Evolutionary conservation across 2,329 filamentous ascomycete species (phyloP).

Genomic region (Cercospora sojina): DNA sequence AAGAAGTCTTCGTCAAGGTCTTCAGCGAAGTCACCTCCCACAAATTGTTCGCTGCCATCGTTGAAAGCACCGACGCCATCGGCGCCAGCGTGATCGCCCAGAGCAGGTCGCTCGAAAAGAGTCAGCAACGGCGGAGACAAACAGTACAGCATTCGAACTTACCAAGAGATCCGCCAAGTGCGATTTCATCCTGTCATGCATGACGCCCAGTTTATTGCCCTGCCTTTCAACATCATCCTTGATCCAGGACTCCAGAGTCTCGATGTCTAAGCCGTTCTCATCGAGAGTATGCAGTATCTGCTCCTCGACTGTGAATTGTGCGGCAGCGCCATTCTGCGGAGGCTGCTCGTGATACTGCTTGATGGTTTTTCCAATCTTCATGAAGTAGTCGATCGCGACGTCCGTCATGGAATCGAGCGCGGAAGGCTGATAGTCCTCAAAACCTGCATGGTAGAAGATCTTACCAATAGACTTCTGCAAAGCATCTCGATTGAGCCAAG

Average conservation of each 20-base stretch:
- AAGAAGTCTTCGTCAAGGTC: conserved; percentile 99
- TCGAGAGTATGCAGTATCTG: conserved; percentile 81
- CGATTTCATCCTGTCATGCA: conserved; percentile 92
- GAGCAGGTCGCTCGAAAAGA: conserved; percentile 65
- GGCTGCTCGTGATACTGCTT: conserved; percentile 81
- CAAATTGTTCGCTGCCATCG: conserved; percentile 94
- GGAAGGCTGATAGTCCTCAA: conserved; percentile 94
- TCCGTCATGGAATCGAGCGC: conserved; percentile 88
- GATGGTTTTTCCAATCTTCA: conserved; percentile 75
- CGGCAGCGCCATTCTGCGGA: conserved; percentile 51
- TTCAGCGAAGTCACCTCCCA: conserved; percentile 94
- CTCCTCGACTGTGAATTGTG: conserved; percentile 78
- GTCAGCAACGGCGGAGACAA: conserved; percentile 19
- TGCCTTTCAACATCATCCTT: conserved; percentile 92
- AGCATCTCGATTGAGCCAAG: conserved; percentile 76
- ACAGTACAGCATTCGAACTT: conserved; percentile 27
- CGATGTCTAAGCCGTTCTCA: conserved; percentile 79
- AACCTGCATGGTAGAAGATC: conserved; percentile 92
- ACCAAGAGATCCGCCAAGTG: conserved; percentile 86
- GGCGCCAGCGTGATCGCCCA: conserved; percentile 69
- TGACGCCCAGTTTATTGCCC: conserved; percentile 71
- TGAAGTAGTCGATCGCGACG: conserved; percentile 84
- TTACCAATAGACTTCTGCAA: conserved; percentile 90
- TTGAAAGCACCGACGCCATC: conserved; percentile 92
- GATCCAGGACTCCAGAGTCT: conserved; percentile 78